These are phyloP conservation scores for Backusella australiensis DNA, from an alignment of 192 early-diverging fungal genomes.

Conservation along the genomic window DNA sequence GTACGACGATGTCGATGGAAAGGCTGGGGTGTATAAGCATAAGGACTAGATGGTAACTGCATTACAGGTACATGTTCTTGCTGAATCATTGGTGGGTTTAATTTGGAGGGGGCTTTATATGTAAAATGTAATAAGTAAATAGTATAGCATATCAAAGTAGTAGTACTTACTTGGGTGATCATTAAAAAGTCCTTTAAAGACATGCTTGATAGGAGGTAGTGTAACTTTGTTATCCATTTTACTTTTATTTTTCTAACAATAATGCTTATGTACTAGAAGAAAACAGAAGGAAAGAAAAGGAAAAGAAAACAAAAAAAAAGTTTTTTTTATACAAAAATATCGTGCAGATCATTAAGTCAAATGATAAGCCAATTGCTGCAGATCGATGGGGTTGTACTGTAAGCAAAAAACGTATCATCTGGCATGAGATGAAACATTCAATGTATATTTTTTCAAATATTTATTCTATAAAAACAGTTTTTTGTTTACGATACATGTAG, in stretches of 20 bases:
- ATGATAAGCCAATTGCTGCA: background rate
- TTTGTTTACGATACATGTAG: slow-evolving; percentile 22
- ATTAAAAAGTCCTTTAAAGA: slow-evolving; percentile 7
- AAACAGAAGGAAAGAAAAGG: background rate
- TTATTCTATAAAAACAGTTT: background rate
- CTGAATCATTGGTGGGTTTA: background rate
- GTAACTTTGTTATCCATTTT: slow-evolving; percentile 10
- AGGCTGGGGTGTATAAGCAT: background rate
- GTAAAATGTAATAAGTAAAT: background rate
- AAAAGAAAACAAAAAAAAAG: background rate
- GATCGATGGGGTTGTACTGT: background rate
- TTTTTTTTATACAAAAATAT: background rate
- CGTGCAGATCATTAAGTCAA: background rate
- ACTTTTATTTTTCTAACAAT: background rate
- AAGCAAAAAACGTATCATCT: background rate
- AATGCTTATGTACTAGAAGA: background rate
- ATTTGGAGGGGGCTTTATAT: background rate
- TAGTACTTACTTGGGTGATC: background rate
- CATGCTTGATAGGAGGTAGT: slow-evolving; percentile 10
- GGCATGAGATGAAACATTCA: background rate
- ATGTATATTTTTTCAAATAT: background rate
- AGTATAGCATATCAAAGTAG: background rate
- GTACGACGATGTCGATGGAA: slow-evolving; percentile 4
- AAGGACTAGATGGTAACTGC: background rate
- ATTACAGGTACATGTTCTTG: background rate